Evolutionary conservation across 345 rosid genomes (phyloP).

Genomic region (Lumnitzera racemosa): DNA sequence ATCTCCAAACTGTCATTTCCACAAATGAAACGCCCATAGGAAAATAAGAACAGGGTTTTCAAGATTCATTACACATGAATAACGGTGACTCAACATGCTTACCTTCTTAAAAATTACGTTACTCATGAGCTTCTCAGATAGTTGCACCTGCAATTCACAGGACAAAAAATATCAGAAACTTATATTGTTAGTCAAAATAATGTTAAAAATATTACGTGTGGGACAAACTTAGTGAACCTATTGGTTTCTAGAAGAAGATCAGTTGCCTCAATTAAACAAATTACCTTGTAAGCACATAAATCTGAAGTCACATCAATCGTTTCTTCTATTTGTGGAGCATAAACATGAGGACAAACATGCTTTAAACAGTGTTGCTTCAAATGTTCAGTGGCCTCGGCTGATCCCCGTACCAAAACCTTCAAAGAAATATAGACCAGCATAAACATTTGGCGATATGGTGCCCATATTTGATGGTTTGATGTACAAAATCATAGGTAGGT

Average conservation of each 20-base stretch:
- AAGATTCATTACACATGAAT: neutral
- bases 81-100: neutral
- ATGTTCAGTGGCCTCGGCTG: slow-evolving; percentile 97
- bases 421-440: slow-evolving; percentile 4
- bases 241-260: neutral
- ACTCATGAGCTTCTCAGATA: slow-evolving; percentile 94
- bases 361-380: slow-evolving; percentile 88
- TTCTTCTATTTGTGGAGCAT: slow-evolving; percentile 87
- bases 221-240: too few relatives aligned
- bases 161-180: slow-evolving; percentile 6
- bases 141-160: slow-evolving; percentile 64
- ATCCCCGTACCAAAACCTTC: slow-evolving; percentile 96
- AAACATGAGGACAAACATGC: slow-evolving; percentile 79
- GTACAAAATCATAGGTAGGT: too few relatives aligned
- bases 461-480: too few relatives aligned
- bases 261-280: neutral
- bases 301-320: slow-evolving; percentile 92
- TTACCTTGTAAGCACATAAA: slow-evolving; percentile 91
- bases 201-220: neutral
- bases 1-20: slow-evolving; percentile 67
- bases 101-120: slow-evolving; percentile 95
- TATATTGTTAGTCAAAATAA: neutral
- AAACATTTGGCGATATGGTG: neutral
- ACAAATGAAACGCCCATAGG: slow-evolving; percentile 4
- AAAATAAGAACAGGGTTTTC: neutral